Conservation (phyloP, 2,329 filamentous ascomycete genomes). For the Tympanopsis confertula region DNA sequence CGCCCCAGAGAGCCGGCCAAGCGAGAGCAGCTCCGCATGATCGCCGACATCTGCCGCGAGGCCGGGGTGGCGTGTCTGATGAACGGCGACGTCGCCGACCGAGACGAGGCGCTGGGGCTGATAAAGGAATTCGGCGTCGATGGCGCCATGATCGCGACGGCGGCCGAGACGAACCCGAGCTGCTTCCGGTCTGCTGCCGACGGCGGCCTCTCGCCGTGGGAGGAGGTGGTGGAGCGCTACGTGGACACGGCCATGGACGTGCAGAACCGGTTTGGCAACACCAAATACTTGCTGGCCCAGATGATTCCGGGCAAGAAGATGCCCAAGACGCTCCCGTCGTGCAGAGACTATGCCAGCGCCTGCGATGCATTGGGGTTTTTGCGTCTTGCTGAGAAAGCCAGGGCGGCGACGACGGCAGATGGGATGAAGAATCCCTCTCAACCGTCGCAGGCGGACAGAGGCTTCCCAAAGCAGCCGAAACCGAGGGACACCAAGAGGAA, state of each 20-base stretch:
- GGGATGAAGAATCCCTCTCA: too few relatives aligned
- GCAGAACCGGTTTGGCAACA: conserved; percentile 83
- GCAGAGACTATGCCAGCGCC: conserved; percentile 61
- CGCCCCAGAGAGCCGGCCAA: conserved; percentile 79
- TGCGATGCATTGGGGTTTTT: conserved; percentile 55
- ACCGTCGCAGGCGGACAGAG: too few relatives aligned
- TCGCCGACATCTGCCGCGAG: conserved; percentile 68
- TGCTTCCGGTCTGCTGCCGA: conserved; percentile 64
- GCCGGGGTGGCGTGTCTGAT: conserved; percentile 85
- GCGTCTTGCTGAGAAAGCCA: conserved; percentile 51
- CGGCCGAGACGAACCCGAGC: conserved; percentile 82
- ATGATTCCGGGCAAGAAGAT: conserved; percentile 72
- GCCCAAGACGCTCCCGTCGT: conserved; percentile 48
- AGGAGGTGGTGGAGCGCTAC: conserved; percentile 66
- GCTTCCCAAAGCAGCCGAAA: too few relatives aligned
- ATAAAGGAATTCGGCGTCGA: conserved; percentile 75
- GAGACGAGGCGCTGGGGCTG: conserved; percentile 61
- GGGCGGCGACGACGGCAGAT: conserved; percentile 50
- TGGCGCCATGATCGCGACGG: conserved; percentile 92
- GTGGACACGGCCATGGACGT: conserved; percentile 61
- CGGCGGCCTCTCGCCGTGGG: conserved; percentile 65
- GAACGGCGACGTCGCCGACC: conserved; percentile 79
- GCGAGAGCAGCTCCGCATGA: conserved; percentile 75
- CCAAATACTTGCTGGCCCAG: conserved; percentile 78
- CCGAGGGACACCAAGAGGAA: too few relatives aligned